Conservation (phyloP, 73 alveolate species). For the Tetrahymena thermophila region DNA sequence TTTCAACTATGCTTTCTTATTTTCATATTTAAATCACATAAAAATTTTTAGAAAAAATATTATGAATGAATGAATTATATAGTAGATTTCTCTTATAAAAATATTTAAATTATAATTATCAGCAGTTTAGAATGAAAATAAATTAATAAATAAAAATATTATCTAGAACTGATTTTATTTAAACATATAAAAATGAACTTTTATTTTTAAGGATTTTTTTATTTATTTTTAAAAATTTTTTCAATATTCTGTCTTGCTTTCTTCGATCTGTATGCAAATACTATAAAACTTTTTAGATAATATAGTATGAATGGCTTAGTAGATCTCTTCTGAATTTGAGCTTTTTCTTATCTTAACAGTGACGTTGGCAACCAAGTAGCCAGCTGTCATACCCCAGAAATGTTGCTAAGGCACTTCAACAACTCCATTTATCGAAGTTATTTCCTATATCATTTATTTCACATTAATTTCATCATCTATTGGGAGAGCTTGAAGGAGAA, state of each 20-base stretch:
- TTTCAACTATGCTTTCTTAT: too few species aligned
- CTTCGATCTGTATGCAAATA: background rate
- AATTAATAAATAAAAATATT: too few species aligned
- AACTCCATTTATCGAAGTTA: background rate
- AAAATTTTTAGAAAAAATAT: too few species aligned
- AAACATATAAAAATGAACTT: background rate
- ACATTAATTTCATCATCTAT: background rate
- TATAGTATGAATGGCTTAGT: background rate
- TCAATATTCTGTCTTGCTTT: background rate
- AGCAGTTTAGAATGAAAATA: too few species aligned
- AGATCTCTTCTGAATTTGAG: background rate
- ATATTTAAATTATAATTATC: too few species aligned
- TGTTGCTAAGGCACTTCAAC: background rate
- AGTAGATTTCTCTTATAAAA: too few species aligned
- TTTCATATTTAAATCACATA: too few species aligned
- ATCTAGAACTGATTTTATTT: too few species aligned
- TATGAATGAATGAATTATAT: too few species aligned
- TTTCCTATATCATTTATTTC: background rate
- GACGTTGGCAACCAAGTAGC: background rate
- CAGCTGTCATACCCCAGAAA: background rate
- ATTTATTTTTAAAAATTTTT: too few species aligned
- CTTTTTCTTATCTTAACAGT: background rate
- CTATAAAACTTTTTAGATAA: background rate
- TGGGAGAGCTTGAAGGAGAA: background rate
- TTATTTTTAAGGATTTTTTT: too few species aligned